phyloP scores from a whole-genome alignment of 2,329 filamentous ascomycete genomes.

The Davidsoniella virescens region DNA sequence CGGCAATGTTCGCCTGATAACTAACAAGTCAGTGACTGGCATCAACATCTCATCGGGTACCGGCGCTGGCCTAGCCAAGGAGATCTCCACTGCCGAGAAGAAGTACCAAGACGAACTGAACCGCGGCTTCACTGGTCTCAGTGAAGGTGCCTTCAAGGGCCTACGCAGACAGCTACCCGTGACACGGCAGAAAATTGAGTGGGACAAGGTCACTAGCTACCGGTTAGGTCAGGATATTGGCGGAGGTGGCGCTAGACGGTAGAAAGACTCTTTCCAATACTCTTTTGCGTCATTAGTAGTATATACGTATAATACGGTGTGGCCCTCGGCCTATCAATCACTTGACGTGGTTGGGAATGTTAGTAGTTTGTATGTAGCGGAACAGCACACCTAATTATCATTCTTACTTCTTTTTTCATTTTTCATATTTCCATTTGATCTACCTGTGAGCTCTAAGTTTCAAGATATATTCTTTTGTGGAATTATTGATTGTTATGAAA shows the following conservation, averaged over 20 bases:
- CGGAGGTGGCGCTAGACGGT: slow-evolving; percentile 44
- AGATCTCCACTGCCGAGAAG: slow-evolving; percentile 67
- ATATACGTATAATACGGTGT: neutral
- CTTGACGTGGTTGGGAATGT: neutral
- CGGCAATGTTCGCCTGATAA: slow-evolving; percentile 85
- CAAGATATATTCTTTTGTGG: too few relatives aligned
- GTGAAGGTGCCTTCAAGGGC: slow-evolving; percentile 89
- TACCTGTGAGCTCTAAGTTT: too few relatives aligned
- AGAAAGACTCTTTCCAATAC: neutral
- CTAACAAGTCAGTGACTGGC: slow-evolving; percentile 57
- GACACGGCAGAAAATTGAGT: slow-evolving; percentile 96
- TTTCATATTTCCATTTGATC: too few relatives aligned
- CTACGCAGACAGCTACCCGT: slow-evolving; percentile 85
- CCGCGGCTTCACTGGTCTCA: slow-evolving; percentile 69
- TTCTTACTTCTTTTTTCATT: too few relatives aligned
- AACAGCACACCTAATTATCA: too few relatives aligned
- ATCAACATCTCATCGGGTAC: slow-evolving; percentile 42
- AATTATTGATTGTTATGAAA: too few relatives aligned
- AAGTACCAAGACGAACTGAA: slow-evolving; percentile 96
- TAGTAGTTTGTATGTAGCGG: too few relatives aligned
- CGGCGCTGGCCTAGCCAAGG: slow-evolving; percentile 54
- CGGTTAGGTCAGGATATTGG: slow-evolving; percentile 67
- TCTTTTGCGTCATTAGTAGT: neutral
- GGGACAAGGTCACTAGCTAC: slow-evolving; percentile 96
- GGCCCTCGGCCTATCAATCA: neutral